Percentiles rank a stretch among this genome's conserved stretches.
Conservation (phyloP, 441 rosid genomes). For the Gossypium davidsonii region DNA sequence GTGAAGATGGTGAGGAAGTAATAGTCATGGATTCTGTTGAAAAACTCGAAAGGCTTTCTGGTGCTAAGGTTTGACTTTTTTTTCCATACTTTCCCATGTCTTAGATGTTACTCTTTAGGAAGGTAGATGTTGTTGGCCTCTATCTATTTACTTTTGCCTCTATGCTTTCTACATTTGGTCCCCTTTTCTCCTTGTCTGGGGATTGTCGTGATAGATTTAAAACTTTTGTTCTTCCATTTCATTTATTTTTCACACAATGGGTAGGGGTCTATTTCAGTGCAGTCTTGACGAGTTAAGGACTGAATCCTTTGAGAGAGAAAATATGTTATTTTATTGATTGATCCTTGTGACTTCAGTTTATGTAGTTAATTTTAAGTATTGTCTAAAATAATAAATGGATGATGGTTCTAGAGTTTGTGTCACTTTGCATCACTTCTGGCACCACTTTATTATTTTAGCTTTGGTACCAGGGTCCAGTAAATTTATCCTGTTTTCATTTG, state of each 20-base stretch:
- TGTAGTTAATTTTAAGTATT: background rate
- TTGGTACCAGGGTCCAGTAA: background rate
- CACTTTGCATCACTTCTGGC: background rate
- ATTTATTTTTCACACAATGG: background rate
- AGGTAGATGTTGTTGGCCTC: background rate
- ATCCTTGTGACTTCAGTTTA: background rate
- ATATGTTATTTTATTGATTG: background rate
- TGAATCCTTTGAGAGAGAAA: background rate
- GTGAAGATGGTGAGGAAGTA: slow-evolving; percentile 79
- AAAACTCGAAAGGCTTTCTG: slow-evolving; percentile 88
- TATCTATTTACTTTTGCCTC: slow-evolving; percentile 8
- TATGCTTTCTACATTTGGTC: background rate
- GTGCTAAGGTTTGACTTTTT: slow-evolving; percentile 56
- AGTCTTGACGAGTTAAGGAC: background rate
- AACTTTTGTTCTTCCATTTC: background rate
- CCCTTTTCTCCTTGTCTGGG: background rate
- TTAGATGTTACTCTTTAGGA: background rate
- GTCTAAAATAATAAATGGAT: slow-evolving; percentile 3
- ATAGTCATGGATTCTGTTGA: slow-evolving; percentile 78
- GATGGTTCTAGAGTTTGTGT: slow-evolving; percentile 13
- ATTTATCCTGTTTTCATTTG: background rate
- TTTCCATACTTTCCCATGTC: slow-evolving; percentile 12
- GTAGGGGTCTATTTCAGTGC: background rate
- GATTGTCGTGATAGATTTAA: background rate
- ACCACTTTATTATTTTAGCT: background rate